Base-by-base conservation (phyloP, 176 grass and related monocot genomes). In the Puya raimondii region DNA sequence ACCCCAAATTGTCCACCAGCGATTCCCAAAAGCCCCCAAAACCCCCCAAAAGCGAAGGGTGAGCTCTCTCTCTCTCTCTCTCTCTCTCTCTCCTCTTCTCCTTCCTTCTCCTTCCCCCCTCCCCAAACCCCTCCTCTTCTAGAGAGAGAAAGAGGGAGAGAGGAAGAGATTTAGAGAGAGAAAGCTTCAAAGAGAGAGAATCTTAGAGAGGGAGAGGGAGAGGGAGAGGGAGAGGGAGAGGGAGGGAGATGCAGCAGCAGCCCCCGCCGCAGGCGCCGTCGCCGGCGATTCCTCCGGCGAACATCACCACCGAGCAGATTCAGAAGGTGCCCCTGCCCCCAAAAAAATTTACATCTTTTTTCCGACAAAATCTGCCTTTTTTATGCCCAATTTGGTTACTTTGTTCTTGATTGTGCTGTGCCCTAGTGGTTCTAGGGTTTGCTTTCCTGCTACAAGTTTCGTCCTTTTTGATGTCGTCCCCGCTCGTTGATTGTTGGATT, bases 241-340 rank as follows among this genome's bases (percentile, higher is more conserved):
- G 7, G 64, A 49, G 33, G 76, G 67, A 78, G 72, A 90, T 96
- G 91, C 87, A 96, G 82, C 91, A 96, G 76, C 80, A 74, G 71
- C 81, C 87, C 84, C 52, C 82, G 76, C 75, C 85, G 81, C 64
- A 73, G 71, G 70, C 56, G 65, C 23, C 79, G 68, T 68, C 70
- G 51, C 80, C 51, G 57, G 78, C 33, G 2, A 65, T 83, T 3
- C 72, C 81, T 59, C 66, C 84, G 64, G 76, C 78, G 69, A 83
- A 80, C 65, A 90, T 96, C 75, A 90, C 91, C 70, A 96, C 91
- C 56, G 91, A 96, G 76, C 91, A 96, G 87, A 96, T 96, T 85
- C 91, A 96, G 73, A 96, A 96, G 87, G 91, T 96, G 10, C 48
- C 17, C 49, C 47, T 12, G 6, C 48, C 27, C 61, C 47, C 18